Base-by-base conservation (phyloP, 129 eudicot species). In the Lactuca sativa region DNA sequence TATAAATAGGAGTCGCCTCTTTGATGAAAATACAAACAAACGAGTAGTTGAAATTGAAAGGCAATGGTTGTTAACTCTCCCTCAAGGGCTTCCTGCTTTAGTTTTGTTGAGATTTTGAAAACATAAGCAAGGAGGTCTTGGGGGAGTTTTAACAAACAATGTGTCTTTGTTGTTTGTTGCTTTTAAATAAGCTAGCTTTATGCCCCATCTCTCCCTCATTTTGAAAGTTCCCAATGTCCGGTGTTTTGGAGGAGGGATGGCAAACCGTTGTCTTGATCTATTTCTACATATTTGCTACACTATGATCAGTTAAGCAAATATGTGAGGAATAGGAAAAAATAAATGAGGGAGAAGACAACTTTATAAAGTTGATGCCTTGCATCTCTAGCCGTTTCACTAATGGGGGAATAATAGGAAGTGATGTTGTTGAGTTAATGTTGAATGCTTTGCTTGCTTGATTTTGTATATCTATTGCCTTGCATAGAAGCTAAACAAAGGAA, bases 31-130 rank as follows among this genome's bases (percentile, higher is more conserved):
- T 6, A 62, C 43, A 76, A 25, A 25, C 30, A 25, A 41, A 68
- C 55, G 62, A 75, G 69, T 18, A 48, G 69, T 13, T 60, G 38
- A 25, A 25, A 25, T 25, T 25, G 30, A 75, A 77, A 82, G 80
- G 76, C 79, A 64, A 25, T 55, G 71, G 77, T 74, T 80, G 88
- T 51, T 86, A 75, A 72, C 77, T 86, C 88, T 86, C 92, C 88
- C 84, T 83, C 86, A 83, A 80, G 80, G 84, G 91, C 91, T 80
- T 83, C 91, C 70, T 67, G 78, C 73, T 41, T 76, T 75, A 14
- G 66, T 36, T 66, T 77, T 12, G 12, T 32, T 0, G 30, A 25
- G 15, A 31, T 13, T 34, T 60, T 64, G 67, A 60, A 25, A 48
- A 41, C 32, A 57, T 37, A 31, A 55, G 74, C 82, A 41, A 57